Evolutionary conservation across 257 asterid species (phyloP).

Genomic region (Jaltomata sinuosa): DNA sequence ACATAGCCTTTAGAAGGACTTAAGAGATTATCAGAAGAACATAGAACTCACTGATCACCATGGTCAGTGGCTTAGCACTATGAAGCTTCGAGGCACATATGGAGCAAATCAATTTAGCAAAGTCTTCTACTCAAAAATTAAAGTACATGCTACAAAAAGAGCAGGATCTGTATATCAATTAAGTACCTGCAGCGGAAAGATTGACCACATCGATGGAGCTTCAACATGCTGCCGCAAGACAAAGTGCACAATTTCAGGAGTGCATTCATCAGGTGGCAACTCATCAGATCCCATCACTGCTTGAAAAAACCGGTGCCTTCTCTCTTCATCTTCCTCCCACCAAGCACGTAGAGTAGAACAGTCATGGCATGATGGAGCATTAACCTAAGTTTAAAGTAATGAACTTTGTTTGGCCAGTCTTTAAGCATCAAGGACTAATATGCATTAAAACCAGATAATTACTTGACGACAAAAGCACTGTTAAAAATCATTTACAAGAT

Average conservation of each 20-base stretch:
- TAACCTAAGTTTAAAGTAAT: slow-evolving; percentile 38
- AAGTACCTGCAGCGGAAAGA: slow-evolving; percentile 92
- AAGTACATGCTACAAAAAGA: neutral
- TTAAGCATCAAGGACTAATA: neutral
- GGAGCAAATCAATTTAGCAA: neutral
- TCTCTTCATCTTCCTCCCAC: slow-evolving; percentile 99
- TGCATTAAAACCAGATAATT: neutral
- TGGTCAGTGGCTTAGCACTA: neutral
- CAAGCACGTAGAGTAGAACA: slow-evolving; percentile 96
- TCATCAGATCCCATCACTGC: slow-evolving; percentile 59
- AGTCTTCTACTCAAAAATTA: neutral
- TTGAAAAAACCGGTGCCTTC: slow-evolving; percentile 52
- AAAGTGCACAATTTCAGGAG: slow-evolving; percentile 64
- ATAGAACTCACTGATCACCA: neutral
- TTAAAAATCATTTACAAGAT: neutral
- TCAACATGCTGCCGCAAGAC: slow-evolving; percentile 75
- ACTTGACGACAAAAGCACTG: neutral
- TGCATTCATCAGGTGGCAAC: slow-evolving; percentile 76
- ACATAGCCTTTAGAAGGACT: neutral
- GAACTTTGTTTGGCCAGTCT: neutral
- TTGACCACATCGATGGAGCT: slow-evolving; percentile 97
- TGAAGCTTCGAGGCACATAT: neutral
- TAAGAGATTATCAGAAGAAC: neutral
- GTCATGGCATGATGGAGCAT: slow-evolving; percentile 98
- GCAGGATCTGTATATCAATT: neutral